Evolutionary conservation across 305 asterid genomes (phyloP).

Genomic region (Fraxinus angustifolia): DNA sequence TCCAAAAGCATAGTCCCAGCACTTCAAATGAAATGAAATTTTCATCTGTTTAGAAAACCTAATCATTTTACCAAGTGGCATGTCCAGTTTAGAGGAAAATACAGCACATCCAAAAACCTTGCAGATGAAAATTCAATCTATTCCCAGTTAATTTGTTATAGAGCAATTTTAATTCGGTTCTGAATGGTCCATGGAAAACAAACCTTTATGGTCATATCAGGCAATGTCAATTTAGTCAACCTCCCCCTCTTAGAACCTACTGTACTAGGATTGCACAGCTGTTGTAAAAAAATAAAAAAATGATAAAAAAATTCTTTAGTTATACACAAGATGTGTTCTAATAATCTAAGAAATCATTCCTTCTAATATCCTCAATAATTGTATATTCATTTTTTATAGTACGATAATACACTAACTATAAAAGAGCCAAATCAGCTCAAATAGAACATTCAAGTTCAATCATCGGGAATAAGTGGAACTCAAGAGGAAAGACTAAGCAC

Average conservation of each 20-base stretch:
- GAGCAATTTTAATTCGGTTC: neutral
- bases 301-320: neutral
- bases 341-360: neutral
- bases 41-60: conserved; percentile 1
- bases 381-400: neutral
- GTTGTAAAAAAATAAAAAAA: neutral
- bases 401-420: neutral
- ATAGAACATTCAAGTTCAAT: neutral
- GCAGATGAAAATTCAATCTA: neutral
- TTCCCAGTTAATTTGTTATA: neutral
- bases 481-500: neutral
- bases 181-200: neutral
- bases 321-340: neutral
- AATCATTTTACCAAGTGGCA: neutral
- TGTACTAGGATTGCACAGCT: neutral
- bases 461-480: neutral
- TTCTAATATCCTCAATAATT: neutral
- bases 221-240: neutral
- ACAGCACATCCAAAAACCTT: neutral
- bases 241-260: neutral
- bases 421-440: neutral
- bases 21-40: conserved; percentile 4
- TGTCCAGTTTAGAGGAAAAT: neutral
- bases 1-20: neutral
- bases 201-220: neutral